A percentile compares a stretch with the other conserved stretches of the same genome.
Conservation (phyloP, 805 yeast species). For the Groenewaldozyma salmanticensis region DNA sequence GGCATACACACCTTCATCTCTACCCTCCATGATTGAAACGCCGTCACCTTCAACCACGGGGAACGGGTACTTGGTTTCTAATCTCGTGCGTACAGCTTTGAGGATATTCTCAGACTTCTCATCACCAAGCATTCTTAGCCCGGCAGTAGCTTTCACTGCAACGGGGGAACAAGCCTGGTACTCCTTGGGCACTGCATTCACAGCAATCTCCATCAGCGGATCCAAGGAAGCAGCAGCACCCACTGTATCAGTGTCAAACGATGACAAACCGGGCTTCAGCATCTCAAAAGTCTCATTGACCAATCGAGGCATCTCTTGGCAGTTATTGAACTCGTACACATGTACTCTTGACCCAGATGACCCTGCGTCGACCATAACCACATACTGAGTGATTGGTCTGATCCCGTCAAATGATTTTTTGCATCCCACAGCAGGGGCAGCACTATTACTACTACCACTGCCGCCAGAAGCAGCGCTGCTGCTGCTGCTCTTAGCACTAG, state of each 20-base stretch:
- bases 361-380: slow-evolving; percentile 95
- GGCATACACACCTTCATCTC: slow-evolving; percentile 96
- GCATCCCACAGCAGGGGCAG: slow-evolving; percentile 16
- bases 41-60: slow-evolving; percentile 85
- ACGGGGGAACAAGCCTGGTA: slow-evolving; percentile 79
- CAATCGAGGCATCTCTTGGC: slow-evolving; percentile 74
- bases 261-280: slow-evolving; percentile 87
- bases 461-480: not conserved
- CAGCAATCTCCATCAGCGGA: slow-evolving; percentile 65
- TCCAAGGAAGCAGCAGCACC: slow-evolving; percentile 92
- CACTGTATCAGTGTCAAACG: slow-evolving; percentile 64
- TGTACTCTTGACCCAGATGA: slow-evolving; percentile 96
- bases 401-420: slow-evolving; percentile 29
- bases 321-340: slow-evolving; percentile 82
- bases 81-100: slow-evolving; percentile 62
- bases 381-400: slow-evolving; percentile 48
- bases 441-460: not conserved
- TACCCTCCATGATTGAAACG: slow-evolving; percentile 88
- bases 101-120: slow-evolving; percentile 64
- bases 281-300: slow-evolving; percentile 73
- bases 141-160: slow-evolving; percentile 98
- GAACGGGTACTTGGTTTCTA: slow-evolving; percentile 79
- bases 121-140: slow-evolving; percentile 76
- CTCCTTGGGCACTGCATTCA: slow-evolving; percentile 64
- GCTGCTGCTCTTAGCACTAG: too few species aligned